Base-by-base conservation (phyloP, 208 protist species). In the Wallacemonas collosoma region DNA sequence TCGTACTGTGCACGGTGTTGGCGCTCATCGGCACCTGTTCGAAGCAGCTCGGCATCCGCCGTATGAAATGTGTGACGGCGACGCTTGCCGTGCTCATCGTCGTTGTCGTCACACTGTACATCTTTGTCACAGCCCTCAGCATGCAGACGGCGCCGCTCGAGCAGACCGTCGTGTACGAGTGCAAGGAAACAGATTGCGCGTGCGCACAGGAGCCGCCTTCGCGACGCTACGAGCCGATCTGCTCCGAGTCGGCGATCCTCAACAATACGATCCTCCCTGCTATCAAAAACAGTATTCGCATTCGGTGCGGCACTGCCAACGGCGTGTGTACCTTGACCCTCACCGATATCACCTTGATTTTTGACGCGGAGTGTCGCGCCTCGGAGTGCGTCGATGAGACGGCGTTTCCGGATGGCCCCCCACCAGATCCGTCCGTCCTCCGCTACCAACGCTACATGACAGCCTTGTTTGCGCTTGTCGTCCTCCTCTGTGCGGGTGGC, bases 371-470 rank as follows among this genome's bases (percentile, higher is more conserved):
- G 43, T 96, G 91, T 57, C 72, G 64, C 44, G 89, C 86, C 39
- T 77, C 84, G 17, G 89, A 96, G 76, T 96, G 91, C 69, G 80
- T 93, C n/a, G 77, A 93, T 66, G 73, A 71, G 41, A 44, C 39
- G 14, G 15, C 60, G 61, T 96, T 90, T 62, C 87, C 90, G 9
- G 61, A 73, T 65, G 26, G 14, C n/a, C 72, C 79, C 17, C 48
- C 17, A 58, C 60, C 54, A 5, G 66, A 75, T 48, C 65, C 75
- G 60, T 67, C 65, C 55, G 55, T 83, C 68, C 62, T 57, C 45
- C 15, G 43, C 64, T 58, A 66, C 14, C 73, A 76, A 56, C 64
- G 69, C 38, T 61, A 86, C 9, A 56, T 81, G 41, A 57, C 70
- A 2, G 50, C 67, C 1, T 75, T 87, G 45, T 80, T 82, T 12